Evolutionary conservation across 306 rosid species (phyloP).

Genomic region (Cicer yamashitae): DNA sequence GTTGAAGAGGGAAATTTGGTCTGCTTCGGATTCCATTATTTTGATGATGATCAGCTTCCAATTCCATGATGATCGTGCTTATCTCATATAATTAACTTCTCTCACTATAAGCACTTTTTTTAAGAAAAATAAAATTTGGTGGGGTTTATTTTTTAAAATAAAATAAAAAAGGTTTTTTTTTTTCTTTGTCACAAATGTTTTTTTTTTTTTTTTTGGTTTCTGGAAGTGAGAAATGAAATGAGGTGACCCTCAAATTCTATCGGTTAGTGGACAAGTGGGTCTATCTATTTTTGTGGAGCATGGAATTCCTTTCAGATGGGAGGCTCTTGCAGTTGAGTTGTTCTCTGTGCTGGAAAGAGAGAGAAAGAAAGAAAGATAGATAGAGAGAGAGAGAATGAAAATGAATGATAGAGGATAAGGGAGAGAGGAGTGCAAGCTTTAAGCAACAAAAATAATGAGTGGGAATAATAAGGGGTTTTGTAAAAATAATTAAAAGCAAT

Average conservation of each 20-base stretch:
- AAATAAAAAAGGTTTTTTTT: not conserved
- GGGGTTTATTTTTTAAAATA: slow-evolving; percentile 38
- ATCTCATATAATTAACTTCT: slow-evolving; percentile 42
- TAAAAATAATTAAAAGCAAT: slow-evolving; percentile 29
- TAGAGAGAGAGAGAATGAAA: slow-evolving; percentile 48
- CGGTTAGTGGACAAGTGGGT: slow-evolving; percentile 76
- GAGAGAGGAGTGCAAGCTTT: slow-evolving; percentile 74
- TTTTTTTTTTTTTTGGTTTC: slow-evolving; percentile 22
- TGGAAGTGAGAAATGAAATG: slow-evolving; percentile 52
- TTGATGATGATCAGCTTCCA: slow-evolving; percentile 66
- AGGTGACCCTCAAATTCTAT: slow-evolving; percentile 58
- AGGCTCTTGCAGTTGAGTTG: slow-evolving; percentile 61
- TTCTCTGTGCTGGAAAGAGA: slow-evolving; percentile 43
- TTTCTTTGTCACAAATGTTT: slow-evolving; percentile 40
- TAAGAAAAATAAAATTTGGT: slow-evolving; percentile 32
- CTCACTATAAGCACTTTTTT: slow-evolving; percentile 46
- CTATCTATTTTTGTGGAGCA: slow-evolving; percentile 65
- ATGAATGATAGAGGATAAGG: slow-evolving; percentile 55
- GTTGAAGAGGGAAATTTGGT: slow-evolving; percentile 92
- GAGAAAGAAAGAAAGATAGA: slow-evolving; percentile 14
- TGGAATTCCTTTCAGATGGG: slow-evolving; percentile 83
- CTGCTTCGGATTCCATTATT: slow-evolving; percentile 78
- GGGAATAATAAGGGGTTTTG: slow-evolving; percentile 58
- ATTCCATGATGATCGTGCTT: slow-evolving; percentile 89
- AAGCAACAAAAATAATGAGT: slow-evolving; percentile 94